Evolutionary conservation across 768 basidiomycete species (phyloP).

Genomic region (Auriscalpium orientale): DNA sequence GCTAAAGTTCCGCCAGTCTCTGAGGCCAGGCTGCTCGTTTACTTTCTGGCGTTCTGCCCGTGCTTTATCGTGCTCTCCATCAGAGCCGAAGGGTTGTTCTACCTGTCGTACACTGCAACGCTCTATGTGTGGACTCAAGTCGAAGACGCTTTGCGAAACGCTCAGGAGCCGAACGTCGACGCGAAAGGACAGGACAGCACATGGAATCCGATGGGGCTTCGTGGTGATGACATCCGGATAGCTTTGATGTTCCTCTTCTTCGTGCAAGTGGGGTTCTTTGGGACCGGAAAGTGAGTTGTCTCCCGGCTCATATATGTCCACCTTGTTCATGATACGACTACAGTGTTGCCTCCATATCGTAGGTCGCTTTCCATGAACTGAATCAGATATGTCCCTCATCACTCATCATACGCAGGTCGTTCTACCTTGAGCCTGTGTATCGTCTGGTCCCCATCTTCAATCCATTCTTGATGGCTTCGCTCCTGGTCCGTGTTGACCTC

Average conservation of each 20-base stretch:
- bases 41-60: conserved; percentile 66
- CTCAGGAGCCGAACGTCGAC: background rate
- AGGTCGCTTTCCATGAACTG: background rate
- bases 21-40: conserved; percentile 45
- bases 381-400: background rate
- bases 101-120: conserved; percentile 55
- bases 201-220: conserved; percentile 15
- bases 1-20: conserved; percentile 39
- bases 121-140: conserved; percentile 62
- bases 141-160: conserved; percentile 33
- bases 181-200: background rate
- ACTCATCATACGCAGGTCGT: conserved; percentile 74
- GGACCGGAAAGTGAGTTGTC: conserved; percentile 66
- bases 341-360: conserved; percentile 18
- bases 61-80: conserved; percentile 78
- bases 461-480: conserved; percentile 74
- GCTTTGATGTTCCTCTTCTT: conserved; percentile 82
- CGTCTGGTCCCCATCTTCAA: conserved; percentile 80
- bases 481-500: conserved; percentile 42
- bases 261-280: conserved; percentile 82
- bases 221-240: conserved; percentile 56
- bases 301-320: background rate
- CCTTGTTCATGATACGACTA: background rate
- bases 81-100: conserved; percentile 77
- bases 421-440: conserved; percentile 85